These are phyloP conservation scores for Apium graveolens DNA, from an alignment of 129 eudicot species.

Conservation along the genomic window DNA sequence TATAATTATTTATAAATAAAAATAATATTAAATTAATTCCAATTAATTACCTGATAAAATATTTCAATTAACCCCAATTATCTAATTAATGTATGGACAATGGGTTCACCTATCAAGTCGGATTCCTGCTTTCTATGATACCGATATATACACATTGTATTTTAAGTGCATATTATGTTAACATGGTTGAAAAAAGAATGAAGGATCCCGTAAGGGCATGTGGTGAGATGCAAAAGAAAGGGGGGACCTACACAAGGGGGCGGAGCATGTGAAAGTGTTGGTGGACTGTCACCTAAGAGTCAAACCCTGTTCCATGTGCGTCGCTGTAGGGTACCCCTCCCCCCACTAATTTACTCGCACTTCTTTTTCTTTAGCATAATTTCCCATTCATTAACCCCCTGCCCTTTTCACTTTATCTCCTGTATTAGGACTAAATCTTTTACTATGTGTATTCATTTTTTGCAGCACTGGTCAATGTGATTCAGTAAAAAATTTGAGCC, in stretches of 20 bases:
- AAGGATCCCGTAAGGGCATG: conserved; percentile 22
- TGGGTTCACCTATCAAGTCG: too few relatives aligned
- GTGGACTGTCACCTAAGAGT: conserved; percentile 36
- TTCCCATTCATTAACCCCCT: neutral
- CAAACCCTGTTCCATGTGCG: conserved; percentile 77
- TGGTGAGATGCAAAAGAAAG: conserved; percentile 26
- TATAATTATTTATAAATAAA: too few relatives aligned
- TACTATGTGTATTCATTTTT: neutral
- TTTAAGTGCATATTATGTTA: too few relatives aligned
- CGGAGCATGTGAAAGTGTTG: conserved; percentile 45
- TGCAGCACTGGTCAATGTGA: neutral
- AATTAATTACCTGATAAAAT: too few relatives aligned
- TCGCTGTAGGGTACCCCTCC: conserved; percentile 39
- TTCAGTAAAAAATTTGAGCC: too few relatives aligned
- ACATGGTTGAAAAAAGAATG: neutral
- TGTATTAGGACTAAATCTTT: neutral
- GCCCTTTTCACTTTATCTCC: neutral
- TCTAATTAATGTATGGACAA: too few relatives aligned
- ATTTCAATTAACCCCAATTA: too few relatives aligned
- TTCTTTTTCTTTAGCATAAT: neutral
- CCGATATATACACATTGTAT: too few relatives aligned
- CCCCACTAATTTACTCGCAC: conserved; percentile 12
- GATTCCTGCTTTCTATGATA: too few relatives aligned
- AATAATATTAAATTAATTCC: too few relatives aligned
- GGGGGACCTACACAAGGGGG: conserved; percentile 13